Base-by-base conservation (phyloP, 352 stramenopile genomes). In the Phytophthora pluvialis region DNA sequence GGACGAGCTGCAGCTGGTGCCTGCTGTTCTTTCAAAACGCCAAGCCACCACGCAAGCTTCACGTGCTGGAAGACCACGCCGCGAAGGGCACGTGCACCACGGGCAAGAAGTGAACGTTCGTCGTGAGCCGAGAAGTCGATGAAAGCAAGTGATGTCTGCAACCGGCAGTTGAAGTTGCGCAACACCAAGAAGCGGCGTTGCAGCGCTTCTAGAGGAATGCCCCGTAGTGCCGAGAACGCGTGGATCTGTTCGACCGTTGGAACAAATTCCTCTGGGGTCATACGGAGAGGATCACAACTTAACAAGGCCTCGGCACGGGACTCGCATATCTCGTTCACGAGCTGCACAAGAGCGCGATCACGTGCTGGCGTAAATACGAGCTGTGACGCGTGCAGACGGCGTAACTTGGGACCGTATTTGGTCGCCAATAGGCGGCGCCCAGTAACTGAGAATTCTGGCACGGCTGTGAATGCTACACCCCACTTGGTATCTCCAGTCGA, bases 31-130 rank as follows among this genome's bases (percentile, higher is more conserved):
- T 94, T 94, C 3, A 96, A 72, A 35, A 96, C 79, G 8, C 86
- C 91, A 8, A 94, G 78, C 87, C 88, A 96, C 88, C 87, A 96
- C 31, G 85, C 83, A 38, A 96, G 80, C 53, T 96, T 96, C 26
- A 96, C 87, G 28, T 93, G 81, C 67, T 96, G 88, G 60, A 96
- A 96, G 9, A 96, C 77, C 5, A 90, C 56, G 1, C 88, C 87
- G 0, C 88, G 86, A 44, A 96, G 70, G 25, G 48, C 49, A 7
- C 84, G 78, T n/a, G 74, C 63, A 1, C 84, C 88, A 25, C 78
- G 74, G 1, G 83, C 86, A 4, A 96, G 64, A 40, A 93, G 40
- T 4, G 86, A 94, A 4, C 69, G 71, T 0, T 84, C 70, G 13
- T 93, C 79, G n/a, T 62, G 38, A 3, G 86, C 74, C 6, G 86